A percentile compares a stretch with the other conserved stretches of the same genome.
phyloP scores from a whole-genome alignment of 371 early-diverging fungal genomes.

The Coemansia sp. region DNA sequence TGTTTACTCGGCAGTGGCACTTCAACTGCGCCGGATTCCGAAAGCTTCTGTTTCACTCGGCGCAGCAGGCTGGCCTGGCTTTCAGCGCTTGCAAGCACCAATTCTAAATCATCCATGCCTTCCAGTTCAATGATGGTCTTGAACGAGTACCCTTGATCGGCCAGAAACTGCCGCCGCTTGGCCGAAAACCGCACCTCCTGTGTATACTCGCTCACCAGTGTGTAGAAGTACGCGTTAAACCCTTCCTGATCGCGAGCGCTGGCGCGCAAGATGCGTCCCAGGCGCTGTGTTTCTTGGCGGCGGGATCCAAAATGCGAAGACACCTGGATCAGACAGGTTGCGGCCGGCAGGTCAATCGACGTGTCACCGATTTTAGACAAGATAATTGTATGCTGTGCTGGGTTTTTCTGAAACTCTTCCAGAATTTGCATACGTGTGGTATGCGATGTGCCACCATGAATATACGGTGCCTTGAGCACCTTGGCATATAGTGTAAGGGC shows the following conservation, averaged over 20 bases:
- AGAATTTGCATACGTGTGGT: slow-evolving; percentile 95
- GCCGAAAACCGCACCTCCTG: slow-evolving; percentile 99
- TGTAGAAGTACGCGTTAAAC: slow-evolving; percentile 97
- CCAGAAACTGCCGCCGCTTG: slow-evolving; percentile 97
- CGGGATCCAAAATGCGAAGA: slow-evolving; percentile 99
- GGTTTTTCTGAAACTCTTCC: slow-evolving; percentile 94
- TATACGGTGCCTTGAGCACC: slow-evolving; percentile 89
- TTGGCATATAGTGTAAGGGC: slow-evolving; percentile 93
- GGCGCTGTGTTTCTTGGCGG: slow-evolving; percentile 99
- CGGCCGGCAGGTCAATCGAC: slow-evolving; percentile 99
- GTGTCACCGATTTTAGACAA: slow-evolving; percentile 99
- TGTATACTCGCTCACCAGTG: slow-evolving; percentile 97
- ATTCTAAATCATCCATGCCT: slow-evolving; percentile 57
- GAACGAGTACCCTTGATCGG: slow-evolving; percentile 99
- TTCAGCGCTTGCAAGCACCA: too few relatives aligned
- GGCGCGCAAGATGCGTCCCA: slow-evolving; percentile 97
- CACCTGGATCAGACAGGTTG: slow-evolving; percentile 98
- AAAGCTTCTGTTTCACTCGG: too few relatives aligned
- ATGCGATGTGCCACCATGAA: slow-evolving; percentile 96
- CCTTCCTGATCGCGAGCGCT: slow-evolving; percentile 97
- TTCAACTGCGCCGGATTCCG: too few relatives aligned
- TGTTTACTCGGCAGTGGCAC: too few relatives aligned
- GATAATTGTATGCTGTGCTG: slow-evolving; percentile 93
- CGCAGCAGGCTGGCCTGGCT: too few relatives aligned
- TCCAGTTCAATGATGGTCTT: slow-evolving; percentile 88